Evolutionary conservation across 768 basidiomycete species (phyloP), one percentile per base, ranked within the genome.

Genomic region (Boletus huronensis): DNA sequence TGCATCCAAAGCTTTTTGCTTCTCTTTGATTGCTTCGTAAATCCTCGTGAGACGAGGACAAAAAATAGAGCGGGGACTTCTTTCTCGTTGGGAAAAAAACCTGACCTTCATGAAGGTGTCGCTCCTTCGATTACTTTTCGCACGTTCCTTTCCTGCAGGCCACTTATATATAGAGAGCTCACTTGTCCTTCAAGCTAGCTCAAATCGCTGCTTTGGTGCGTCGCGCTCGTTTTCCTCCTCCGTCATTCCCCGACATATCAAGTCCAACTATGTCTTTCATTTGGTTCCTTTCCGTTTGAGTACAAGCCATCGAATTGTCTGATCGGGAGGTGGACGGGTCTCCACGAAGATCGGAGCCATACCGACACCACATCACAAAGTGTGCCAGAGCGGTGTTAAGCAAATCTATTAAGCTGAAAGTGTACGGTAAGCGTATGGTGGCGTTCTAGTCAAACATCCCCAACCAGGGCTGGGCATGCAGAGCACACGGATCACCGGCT

Each of bases 1-100:
- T 62, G 66, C 62, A 71, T 72, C 71, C 71, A 72, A 53, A 62
- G 2, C 16, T 58, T 63, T 66, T 58, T 55, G 17, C 6, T 16
- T 23, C 41, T 16, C 19, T 8, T n/a, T 19, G 8, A 21, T 13
- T 11, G n/a, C 8, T 9, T 40, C n/a, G n/a, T 41, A 26, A 11
- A 25, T 25, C 16, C 5, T 7, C 5, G 8, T 17, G 25, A 11
- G 17, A 13, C 4, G 11, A 9, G 2, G 16, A 42, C 9, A 7
- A 16, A 17, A 25, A 42, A 17, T n/a, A 14, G 11, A 29, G 11
- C 43, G 14, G 19, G n/a, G 28, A 31, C 23, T 34, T 35, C 3
- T 5, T 35, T 48, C 9, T 25, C 9, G 3, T 6, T 6, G 8
- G 19, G 19, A n/a, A 38, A 17, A n/a, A 35, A 36, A n/a, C 3